A percentile compares a stretch with the other conserved stretches of the same genome.
These are phyloP conservation scores for Geotrichum reessii DNA, from an alignment of 1,139 yeast genomes.

Conservation along the genomic window DNA sequence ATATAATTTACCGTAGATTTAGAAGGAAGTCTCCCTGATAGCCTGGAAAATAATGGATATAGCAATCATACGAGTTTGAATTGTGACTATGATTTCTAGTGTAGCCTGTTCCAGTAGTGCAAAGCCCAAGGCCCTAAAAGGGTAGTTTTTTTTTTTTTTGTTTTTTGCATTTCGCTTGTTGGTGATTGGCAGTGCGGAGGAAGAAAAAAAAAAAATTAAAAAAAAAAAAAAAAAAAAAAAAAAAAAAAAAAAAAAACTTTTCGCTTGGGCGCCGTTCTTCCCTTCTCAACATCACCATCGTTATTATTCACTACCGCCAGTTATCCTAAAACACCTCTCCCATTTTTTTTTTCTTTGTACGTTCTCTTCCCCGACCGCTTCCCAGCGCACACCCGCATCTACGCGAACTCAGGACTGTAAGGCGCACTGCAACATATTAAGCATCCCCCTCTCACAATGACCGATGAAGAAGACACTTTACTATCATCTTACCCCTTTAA, in stretches of 20 bases:
- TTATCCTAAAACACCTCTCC: neutral
- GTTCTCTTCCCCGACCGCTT: neutral
- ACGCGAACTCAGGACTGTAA: neutral
- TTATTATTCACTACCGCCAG: neutral
- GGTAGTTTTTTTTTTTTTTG: neutral
- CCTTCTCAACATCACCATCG: neutral
- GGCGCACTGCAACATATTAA: too few species aligned
- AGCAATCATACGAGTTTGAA: too few species aligned
- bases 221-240: neutral
- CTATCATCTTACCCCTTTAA: neutral
- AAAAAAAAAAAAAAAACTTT: neutral
- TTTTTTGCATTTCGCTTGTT: neutral
- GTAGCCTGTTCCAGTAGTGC: too few species aligned
- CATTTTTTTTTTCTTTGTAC: neutral
- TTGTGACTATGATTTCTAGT: too few species aligned
- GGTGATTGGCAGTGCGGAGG: neutral
- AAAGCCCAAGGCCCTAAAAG: neutral
- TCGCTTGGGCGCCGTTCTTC: neutral
- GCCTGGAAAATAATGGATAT: too few species aligned
- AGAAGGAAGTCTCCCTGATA: too few species aligned
- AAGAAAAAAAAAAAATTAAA: neutral
- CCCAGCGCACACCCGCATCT: neutral
- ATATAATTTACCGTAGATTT: too few species aligned
- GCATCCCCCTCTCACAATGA: neutral
- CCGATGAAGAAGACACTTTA: neutral